A percentile compares a stretch with the other conserved stretches of the same genome.
These are phyloP conservation scores for Teunomyces pallodes DNA, from an alignment of 805 yeast species.

Conservation along the genomic window DNA sequence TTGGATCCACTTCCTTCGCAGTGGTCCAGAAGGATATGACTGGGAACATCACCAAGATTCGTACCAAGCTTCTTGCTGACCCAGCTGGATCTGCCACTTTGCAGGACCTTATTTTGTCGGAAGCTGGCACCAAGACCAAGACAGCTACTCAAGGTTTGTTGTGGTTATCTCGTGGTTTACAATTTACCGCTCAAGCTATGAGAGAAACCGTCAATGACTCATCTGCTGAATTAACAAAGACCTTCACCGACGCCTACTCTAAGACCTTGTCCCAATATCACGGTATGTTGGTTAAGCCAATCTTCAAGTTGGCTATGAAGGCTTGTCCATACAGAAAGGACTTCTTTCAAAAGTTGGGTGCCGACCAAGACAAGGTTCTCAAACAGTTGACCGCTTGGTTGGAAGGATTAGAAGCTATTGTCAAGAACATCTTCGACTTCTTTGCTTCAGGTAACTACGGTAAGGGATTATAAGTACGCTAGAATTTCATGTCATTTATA, in stretches of 20 bases:
- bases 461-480: slow-evolving; percentile 62
- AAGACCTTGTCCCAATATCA: slow-evolving; percentile 82
- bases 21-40: slow-evolving; percentile 87
- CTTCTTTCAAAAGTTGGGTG: slow-evolving; percentile 79
- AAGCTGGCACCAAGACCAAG: slow-evolving; percentile 63
- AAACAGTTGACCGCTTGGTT: slow-evolving; percentile 73
- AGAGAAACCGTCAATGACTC: slow-evolving; percentile 71
- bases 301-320: slow-evolving; percentile 91
- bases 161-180: slow-evolving; percentile 84
- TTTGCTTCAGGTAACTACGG: slow-evolving; percentile 81
- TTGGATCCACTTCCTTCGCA: slow-evolving; percentile 81
- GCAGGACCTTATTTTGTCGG: slow-evolving; percentile 74
- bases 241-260: slow-evolving; percentile 81
- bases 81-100: slow-evolving; percentile 67
- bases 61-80: slow-evolving; percentile 60
- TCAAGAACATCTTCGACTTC: slow-evolving; percentile 69
- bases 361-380: slow-evolving; percentile 64
- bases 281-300: slow-evolving; percentile 76
- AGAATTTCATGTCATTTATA: neutral
- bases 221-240: slow-evolving; percentile 61
- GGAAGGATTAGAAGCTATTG: slow-evolving; percentile 70
- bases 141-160: slow-evolving; percentile 88
- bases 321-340: slow-evolving; percentile 91
- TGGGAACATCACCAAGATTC: slow-evolving; percentile 78
- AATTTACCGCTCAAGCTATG: slow-evolving; percentile 89